Base-by-base conservation (phyloP, 2,329 filamentous ascomycete genomes). In the Phaeosphaeriaceae sp. region DNA sequence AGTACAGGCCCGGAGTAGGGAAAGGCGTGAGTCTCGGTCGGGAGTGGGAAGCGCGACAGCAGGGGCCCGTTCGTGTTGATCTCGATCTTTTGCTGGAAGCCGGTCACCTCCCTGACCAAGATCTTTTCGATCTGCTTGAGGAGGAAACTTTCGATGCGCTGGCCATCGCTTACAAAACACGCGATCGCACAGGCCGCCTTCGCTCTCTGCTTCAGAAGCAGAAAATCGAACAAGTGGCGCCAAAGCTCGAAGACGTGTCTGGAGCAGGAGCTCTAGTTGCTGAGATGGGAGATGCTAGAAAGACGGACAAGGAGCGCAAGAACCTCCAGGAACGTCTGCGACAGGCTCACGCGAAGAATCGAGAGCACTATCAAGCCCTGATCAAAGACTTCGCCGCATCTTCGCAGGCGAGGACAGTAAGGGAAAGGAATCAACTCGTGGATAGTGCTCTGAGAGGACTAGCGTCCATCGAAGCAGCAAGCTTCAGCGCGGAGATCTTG, bases 401-500 rank as follows among this genome's bases (percentile, higher is more conserved):
- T 6, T 19, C 44, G 4, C 32, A 63, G 17, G 59, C 40, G 10
- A 59, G 62, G 24, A 51, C 35, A 2, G 22, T 55, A 11, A 66
- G 48, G 17, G 65, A 67, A 51, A 66, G 73, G 9, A 76, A 77
- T 40, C 60, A 62, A 26, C 60, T 72, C 15, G 69, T 74, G 7
- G 68, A 75, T 58, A 57, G 59, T 3, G 74, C 73, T 3, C 58
- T 76, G 11, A 62, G 66, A 32, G 53, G 65, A 9, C 63, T 77
- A 2, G 65, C 73, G 8, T 58, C 60, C 1, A 60, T 75, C 22
- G 73, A 75, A 54, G 63, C 64, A 7, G 65, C 74, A 3, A 62
- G 62, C 30, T 77, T 72, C 58, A 76, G 64, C 13, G 74, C 72
- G 7, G 70, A 76, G 7, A 75, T 77, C 15, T 61, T 77, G 6